Conservation (phyloP, 2,329 filamentous ascomycete species). For the Epicoccum sorghinum region DNA sequence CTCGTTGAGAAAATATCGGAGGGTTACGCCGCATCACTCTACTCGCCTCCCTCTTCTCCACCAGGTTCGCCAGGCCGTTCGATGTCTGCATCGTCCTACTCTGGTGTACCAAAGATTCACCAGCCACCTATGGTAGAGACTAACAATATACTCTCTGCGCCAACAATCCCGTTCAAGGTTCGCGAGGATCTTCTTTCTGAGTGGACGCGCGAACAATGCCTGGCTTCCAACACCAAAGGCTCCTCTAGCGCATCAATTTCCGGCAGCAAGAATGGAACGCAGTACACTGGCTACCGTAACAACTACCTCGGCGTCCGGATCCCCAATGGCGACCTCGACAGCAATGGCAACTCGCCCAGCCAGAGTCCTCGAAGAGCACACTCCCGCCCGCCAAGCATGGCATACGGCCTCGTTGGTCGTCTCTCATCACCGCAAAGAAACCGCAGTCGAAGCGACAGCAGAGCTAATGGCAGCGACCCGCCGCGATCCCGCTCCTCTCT, state of each 20-base stretch:
- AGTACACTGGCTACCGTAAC: slow-evolving; percentile 36
- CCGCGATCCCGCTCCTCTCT: slow-evolving; percentile 45
- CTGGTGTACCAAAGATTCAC: slow-evolving; percentile 52
- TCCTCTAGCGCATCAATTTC: slow-evolving; percentile 76
- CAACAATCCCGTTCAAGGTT: slow-evolving; percentile 68
- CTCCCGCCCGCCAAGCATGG: slow-evolving; percentile 40
- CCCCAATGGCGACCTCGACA: slow-evolving; percentile 45
- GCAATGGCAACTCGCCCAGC: slow-evolving; percentile 36
- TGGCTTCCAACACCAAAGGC: slow-evolving; percentile 70
- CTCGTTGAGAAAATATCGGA: slow-evolving; percentile 77
- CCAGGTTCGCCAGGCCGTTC: slow-evolving; percentile 70
- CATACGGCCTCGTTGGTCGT: slow-evolving; percentile 45
- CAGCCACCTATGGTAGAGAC: slow-evolving; percentile 24
- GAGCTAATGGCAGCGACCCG: slow-evolving; percentile 32
- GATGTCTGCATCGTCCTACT: slow-evolving; percentile 60
- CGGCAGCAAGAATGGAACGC: slow-evolving; percentile 66
- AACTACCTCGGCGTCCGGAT: slow-evolving; percentile 64
- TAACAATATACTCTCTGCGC: slow-evolving; percentile 28
- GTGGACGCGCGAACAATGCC: slow-evolving; percentile 78
- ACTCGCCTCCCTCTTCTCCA: slow-evolving; percentile 73
- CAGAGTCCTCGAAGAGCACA: slow-evolving; percentile 42
- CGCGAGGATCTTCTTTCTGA: slow-evolving; percentile 77
- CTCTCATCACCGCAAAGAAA: slow-evolving; percentile 35
- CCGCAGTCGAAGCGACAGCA: slow-evolving; percentile 26
- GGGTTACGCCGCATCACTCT: slow-evolving; percentile 68